Base-by-base conservation (phyloP, 495 filamentous ascomycete genomes). In the Penicillium goetzii region DNA sequence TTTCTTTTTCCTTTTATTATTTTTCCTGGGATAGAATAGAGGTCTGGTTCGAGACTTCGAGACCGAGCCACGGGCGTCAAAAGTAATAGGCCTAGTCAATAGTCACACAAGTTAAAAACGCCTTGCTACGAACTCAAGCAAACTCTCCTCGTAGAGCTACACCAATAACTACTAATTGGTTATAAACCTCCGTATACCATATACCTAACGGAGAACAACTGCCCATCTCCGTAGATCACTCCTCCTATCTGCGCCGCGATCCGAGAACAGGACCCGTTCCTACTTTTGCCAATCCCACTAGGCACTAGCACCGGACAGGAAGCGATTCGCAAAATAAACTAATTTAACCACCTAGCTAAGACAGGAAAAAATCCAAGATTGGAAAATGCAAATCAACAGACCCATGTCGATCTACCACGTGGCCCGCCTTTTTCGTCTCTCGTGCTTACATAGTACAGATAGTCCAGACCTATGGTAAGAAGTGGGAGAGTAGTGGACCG, bases 391-490 rank as follows among this genome's bases (percentile, higher is more conserved):
- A 55, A 55, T 34, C 10, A 55, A 55, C 33, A 38, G 52, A 57
- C 55, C 55, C 55, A 41, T 60, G 66, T 71, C 66, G 65, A 71
- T 71, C 64, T 58, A 63, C 68, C 70, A 73, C 70, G 71, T 70
- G 65, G 62, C 63, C 63, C 10, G 55, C 43, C 21, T 25, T 15
- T 21, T 43, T 43, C n/a, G n/a, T 47, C 30, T 53, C 4, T 4
- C 21, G 45, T 23, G 19, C 45, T 50, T 23, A 26, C 8, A 21
- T 15, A 23, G 43, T 32, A 49, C 2, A 49, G 6, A 12, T 6
- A 15, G 43, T 50, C 30, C 30, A 32, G 30, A 32, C 30, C 30
- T 32, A 32, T 32, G 30, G 30, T 32, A 4, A n/a, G n/a, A n/a
- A n/a, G n/a, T n/a, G n/a, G n/a, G n/a, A n/a, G n/a, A n/a, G n/a